phyloP scores from a whole-genome alignment of 75 land plant species.

The Isoetes taiwanensis region DNA sequence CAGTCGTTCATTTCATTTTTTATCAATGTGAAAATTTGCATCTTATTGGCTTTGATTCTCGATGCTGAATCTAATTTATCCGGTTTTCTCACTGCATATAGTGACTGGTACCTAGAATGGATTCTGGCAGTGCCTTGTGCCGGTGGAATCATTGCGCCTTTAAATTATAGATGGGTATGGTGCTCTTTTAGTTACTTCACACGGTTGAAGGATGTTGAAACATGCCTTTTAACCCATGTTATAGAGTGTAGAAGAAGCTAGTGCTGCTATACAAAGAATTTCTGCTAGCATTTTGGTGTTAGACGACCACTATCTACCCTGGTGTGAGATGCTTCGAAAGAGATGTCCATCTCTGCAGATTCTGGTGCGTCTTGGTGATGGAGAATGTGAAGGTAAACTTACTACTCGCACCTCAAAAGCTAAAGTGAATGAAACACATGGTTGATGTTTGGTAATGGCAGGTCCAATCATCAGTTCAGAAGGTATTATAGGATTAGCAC shows the following conservation, averaged over 20 bases:
- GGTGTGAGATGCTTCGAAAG: slow-evolving; percentile 24
- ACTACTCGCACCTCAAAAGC: neutral
- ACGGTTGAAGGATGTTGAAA: too few species aligned
- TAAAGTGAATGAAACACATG: neutral
- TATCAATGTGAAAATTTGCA: neutral
- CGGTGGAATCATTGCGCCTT: slow-evolving; percentile 73
- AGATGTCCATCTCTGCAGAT: slow-evolving; percentile 25
- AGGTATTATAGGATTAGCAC: neutral
- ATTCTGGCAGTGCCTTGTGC: slow-evolving; percentile 61
- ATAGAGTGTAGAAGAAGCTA: slow-evolving; percentile 67
- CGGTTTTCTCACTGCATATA: slow-evolving; percentile 16
- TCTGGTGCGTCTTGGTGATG: slow-evolving; percentile 31
- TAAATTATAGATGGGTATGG: slow-evolving; percentile 84
- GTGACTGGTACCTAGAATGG: slow-evolving; percentile 86
- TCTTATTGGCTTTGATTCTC: neutral
- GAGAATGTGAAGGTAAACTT: neutral
- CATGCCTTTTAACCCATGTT: neutral
- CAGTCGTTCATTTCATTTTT: neutral
- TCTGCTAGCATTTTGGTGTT: slow-evolving; percentile 43
- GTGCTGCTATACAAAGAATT: slow-evolving; percentile 34
- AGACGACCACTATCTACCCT: slow-evolving; percentile 34
- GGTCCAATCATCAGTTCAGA: slow-evolving; percentile 14
- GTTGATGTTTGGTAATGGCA: neutral
- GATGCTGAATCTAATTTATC: neutral
- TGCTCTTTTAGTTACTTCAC: neutral